Base-by-base conservation (phyloP, 2,329 filamentous ascomycete genomes). In the Paraphoma sp. region DNA sequence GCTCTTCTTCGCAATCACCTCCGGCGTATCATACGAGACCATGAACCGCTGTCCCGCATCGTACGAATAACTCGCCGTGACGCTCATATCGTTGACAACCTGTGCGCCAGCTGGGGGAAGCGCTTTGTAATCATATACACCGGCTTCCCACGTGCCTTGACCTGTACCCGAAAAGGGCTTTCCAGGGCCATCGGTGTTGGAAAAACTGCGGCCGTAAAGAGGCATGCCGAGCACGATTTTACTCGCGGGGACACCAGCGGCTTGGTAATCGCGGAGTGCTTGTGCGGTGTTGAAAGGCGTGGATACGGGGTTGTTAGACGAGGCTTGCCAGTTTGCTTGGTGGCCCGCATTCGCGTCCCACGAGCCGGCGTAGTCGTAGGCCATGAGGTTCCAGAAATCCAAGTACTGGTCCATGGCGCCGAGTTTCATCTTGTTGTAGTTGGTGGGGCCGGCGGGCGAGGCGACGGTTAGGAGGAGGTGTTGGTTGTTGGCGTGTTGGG, bases 321-420 rank as follows among this genome's bases (percentile, higher is more conserved):
- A 75, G 0, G 64, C 53, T 30, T 69, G 48, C 52, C 57, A 68
- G 60, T 76, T 76, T 9, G 74, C 73, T 30, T 72, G 58, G 51
- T 76, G 73, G 16, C 74, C 74, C 3, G 75, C 62, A 28, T 62
- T 60, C 4, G 63, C 46, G 59, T 76, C 72, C 73, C 74, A 76
- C 1, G 69, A 72, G 8, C 75, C 75, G 11, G 75, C 65, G 56
- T 87, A 96, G 78, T 96, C 92, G 77, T 96, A 96, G 1, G 90
- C 90, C 92, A 96, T 96, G 42, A 93, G 77, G 62, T 84, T 83
- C 78, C 80, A 83, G 73, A 83, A 82, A 62, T 83, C 80, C 41
- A 84, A 75, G 47, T 81, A 77, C 14, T 69, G 43, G 63, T 82
- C 76, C 81, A 84, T 83, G 14, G 70, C 74, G 3, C 68, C 62